Conservation (phyloP, 2,329 filamentous ascomycete species). For the Colletotrichum tropicicola region DNA sequence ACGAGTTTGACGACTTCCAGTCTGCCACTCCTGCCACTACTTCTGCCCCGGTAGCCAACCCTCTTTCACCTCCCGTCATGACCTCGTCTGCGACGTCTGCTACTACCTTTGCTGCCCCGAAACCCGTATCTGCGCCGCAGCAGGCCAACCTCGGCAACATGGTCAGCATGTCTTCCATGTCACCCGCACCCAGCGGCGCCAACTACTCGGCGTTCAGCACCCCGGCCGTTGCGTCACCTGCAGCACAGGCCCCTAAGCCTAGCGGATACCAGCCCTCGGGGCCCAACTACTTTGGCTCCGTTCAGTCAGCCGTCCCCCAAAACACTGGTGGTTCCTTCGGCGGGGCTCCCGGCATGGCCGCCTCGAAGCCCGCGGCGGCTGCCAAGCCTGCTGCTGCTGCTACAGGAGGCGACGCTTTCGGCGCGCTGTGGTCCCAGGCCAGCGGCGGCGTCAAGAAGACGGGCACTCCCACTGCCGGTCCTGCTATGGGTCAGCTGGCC, state of each 20-base stretch:
- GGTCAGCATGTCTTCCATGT: conserved; percentile 81
- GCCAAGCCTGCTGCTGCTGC: conserved; percentile 63
- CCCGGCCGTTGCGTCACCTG: conserved; percentile 50
- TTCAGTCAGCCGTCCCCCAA: conserved; percentile 56
- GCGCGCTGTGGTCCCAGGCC: conserved; percentile 82
- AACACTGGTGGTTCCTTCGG: conserved; percentile 32
- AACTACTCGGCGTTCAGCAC: conserved; percentile 73
- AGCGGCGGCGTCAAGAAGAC: conserved; percentile 81
- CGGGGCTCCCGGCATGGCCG: conserved; percentile 45
- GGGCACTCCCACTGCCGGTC: conserved; percentile 68
- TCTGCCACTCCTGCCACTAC: conserved; percentile 72
- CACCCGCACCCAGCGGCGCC: conserved; percentile 70
- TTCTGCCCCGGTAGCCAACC: conserved; percentile 53
- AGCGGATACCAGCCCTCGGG: conserved; percentile 77
- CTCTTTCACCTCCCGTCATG: conserved; percentile 57
- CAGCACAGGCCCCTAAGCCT: conserved; percentile 61
- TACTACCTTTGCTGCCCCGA: conserved; percentile 80
- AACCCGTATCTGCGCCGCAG: conserved; percentile 86
- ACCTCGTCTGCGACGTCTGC: conserved; percentile 63
- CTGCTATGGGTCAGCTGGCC: conserved; percentile 92
- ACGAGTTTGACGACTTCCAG: conserved; percentile 98
- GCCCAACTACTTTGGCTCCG: conserved; percentile 96
- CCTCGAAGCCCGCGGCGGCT: conserved; percentile 57
- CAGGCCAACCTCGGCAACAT: conserved; percentile 83
- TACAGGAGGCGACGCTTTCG: conserved; percentile 85